These are phyloP conservation scores for Trichopus zeylanicus DNA, from an alignment of 116 monocot species.

Conservation along the genomic window DNA sequence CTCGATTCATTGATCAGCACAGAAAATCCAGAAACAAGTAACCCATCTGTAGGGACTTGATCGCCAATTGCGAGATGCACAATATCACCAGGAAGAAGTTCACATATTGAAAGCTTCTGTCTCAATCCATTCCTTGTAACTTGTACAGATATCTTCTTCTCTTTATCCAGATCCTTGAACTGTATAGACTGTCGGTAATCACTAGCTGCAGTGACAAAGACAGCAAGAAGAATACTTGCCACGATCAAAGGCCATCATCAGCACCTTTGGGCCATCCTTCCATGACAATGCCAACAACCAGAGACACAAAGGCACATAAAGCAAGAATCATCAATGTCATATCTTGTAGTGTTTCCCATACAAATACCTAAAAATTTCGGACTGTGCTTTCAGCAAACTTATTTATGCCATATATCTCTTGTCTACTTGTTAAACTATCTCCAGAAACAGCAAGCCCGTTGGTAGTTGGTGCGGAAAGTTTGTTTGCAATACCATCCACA, in stretches of 20 bases:
- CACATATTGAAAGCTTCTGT: slow-evolving; percentile 59
- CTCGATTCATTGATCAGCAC: slow-evolving; percentile 61
- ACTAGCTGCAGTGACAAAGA: slow-evolving; percentile 69
- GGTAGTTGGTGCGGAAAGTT: slow-evolving; percentile 30
- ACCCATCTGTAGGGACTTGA: slow-evolving; percentile 75
- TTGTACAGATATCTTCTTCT: slow-evolving; percentile 69
- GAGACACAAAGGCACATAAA: slow-evolving; percentile 34
- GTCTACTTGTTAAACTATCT: slow-evolving; percentile 25
- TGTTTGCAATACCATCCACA: slow-evolving; percentile 42
- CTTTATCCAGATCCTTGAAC: slow-evolving; percentile 76
- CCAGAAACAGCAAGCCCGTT: slow-evolving; percentile 27
- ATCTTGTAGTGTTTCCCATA: slow-evolving; percentile 49
- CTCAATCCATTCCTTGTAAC: slow-evolving; percentile 61
- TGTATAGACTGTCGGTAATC: slow-evolving; percentile 70
- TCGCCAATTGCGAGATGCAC: slow-evolving; percentile 73
- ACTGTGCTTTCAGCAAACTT: slow-evolving; percentile 28
- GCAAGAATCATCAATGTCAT: slow-evolving; percentile 40
- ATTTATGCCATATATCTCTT: slow-evolving; percentile 27
- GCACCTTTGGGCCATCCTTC: slow-evolving; percentile 49
- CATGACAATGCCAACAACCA: slow-evolving; percentile 34
- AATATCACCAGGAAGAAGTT: slow-evolving; percentile 73
- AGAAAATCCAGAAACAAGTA: slow-evolving; percentile 64
- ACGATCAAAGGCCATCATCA: slow-evolving; percentile 42
- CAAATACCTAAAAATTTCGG: slow-evolving; percentile 40
- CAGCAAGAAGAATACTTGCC: slow-evolving; percentile 36